These are phyloP conservation scores for Colletotrichum euphorbiae DNA, from an alignment of 2,329 filamentous ascomycete genomes.

Conservation along the genomic window DNA sequence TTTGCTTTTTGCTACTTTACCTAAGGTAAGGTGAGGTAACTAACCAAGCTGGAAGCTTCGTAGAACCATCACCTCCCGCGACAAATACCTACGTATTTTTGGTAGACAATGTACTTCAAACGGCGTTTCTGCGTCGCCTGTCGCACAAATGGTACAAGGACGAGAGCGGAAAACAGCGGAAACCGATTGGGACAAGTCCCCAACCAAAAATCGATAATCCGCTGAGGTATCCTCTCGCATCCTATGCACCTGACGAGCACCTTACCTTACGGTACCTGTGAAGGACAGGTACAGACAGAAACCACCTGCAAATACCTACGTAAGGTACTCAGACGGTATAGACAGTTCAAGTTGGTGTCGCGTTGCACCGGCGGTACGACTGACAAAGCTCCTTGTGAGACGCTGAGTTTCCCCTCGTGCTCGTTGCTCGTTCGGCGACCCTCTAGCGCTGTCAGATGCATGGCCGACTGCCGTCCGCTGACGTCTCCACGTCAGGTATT, in stretches of 20 bases:
- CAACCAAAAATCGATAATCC: conserved; percentile 20
- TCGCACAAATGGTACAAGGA: conserved; percentile 19
- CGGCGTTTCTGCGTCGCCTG: not conserved
- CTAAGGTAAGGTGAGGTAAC: too few relatives aligned
- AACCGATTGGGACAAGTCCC: conserved; percentile 21
- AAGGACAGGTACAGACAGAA: not conserved
- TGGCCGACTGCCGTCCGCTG: too few relatives aligned
- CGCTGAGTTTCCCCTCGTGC: conserved; percentile 26
- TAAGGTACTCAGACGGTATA: conserved; percentile 3
- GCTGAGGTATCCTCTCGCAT: conserved; percentile 20
- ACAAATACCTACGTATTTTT: too few relatives aligned
- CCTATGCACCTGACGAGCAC: not conserved
- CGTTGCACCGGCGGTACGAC: conserved; percentile 30
- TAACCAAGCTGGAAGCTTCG: too few relatives aligned
- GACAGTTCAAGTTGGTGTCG: conserved; percentile 6
- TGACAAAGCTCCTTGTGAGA: conserved; percentile 27
- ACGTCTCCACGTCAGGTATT: too few relatives aligned
- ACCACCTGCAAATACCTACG: too few relatives aligned
- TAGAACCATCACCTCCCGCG: too few relatives aligned
- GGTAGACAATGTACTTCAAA: conserved; percentile 2
- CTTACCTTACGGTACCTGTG: not conserved
- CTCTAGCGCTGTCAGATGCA: conserved; percentile 2
- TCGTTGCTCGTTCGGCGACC: conserved; percentile 13
- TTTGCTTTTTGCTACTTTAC: too few relatives aligned
- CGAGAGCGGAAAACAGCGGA: conserved; percentile 16